Evolutionary conservation across 768 basidiomycete genomes (phyloP).

Genomic region (Lactifluus volemus): DNA sequence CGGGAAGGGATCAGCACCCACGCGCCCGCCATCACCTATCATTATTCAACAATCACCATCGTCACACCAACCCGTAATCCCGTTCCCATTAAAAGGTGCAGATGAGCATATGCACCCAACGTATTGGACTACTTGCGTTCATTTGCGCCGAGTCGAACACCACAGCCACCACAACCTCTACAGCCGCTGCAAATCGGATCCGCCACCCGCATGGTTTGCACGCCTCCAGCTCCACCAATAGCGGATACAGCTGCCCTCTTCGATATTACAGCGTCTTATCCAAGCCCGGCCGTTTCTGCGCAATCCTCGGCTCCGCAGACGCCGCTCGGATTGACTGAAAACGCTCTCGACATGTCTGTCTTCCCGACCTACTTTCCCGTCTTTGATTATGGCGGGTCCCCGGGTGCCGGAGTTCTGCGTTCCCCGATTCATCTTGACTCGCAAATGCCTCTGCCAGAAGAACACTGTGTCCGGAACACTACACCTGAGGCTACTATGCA

Average conservation of each 20-base stretch:
- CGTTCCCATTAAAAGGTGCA: slow-evolving; percentile 49
- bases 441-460: slow-evolving; percentile 1
- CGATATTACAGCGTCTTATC: slow-evolving; percentile 13
- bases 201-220: background rate
- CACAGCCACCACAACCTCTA: slow-evolving; percentile 1
- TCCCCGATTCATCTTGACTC: slow-evolving; percentile 14
- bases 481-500: slow-evolving; percentile 28
- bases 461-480: slow-evolving; percentile 22
- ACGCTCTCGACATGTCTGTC: slow-evolving; percentile 7
- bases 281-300: slow-evolving; percentile 10
- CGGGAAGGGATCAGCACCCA: slow-evolving; percentile 45
- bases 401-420: background rate
- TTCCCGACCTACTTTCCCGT: slow-evolving; percentile 18
- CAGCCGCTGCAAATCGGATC: slow-evolving; percentile 8
- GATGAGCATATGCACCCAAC: slow-evolving; percentile 48
- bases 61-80: slow-evolving; percentile 65
- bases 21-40: slow-evolving; percentile 25
- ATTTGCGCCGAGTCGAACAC: slow-evolving; percentile 33
- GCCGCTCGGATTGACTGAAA: background rate
- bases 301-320: slow-evolving; percentile 10
- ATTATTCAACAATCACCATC: slow-evolving; percentile 55
- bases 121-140: slow-evolving; percentile 62
- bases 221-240: background rate
- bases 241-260: slow-evolving; percentile 7
- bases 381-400: slow-evolving; percentile 12